Base-by-base conservation (phyloP, 352 stramenopile genomes). In the Phytophthora sp. region DNA sequence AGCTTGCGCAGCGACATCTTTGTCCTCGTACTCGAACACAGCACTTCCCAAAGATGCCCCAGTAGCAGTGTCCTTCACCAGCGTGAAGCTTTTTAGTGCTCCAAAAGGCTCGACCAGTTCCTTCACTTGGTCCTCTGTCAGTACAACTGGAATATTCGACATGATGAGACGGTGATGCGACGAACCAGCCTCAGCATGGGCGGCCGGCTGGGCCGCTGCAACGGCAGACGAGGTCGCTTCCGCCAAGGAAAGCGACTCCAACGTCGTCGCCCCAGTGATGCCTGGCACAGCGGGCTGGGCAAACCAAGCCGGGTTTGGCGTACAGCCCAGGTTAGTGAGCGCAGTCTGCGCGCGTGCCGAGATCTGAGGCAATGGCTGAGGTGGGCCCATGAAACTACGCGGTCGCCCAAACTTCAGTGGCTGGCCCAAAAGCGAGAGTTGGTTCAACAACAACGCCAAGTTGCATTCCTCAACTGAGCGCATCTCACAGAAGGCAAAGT, bases 401-500 rank as follows among this genome's bases (percentile, higher is more conserved):
- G 88, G 88, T 7, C 88, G 81, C 18, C 88, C 88, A 77, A 96
- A 95, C 73, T 96, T 96, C 27, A 96, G 72, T 11, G 88, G 88
- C 33, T 93, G 84, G 2, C 86, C 86, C 9, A 95, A 71, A 53
- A 96, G 61, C 15, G 83, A 80, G 1, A 96, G 57, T 39, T 94
- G 86, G 57, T 96, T 96, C 21, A 96, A 52, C 44, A 96, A 74
- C 29, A 96, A 63, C 29, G 88, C 88, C 42, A 96, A 73, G 58
- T 93, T 96, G 54, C 86, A 95, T 66, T 96, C 88, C 41, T 96
- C 88, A 1, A 93, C 82, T 0, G 84, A 86, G 5, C 88, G 83
- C 88, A 96, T 96, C 65, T 96, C 88, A 31, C 86, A 94, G 44
- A 96, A 96, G 1, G 88, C 88, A 54, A 95, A 96, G 30, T 94